phyloP scores from a whole-genome alignment of 352 stramenopile genomes.

The Globisporangium perplexum region DNA sequence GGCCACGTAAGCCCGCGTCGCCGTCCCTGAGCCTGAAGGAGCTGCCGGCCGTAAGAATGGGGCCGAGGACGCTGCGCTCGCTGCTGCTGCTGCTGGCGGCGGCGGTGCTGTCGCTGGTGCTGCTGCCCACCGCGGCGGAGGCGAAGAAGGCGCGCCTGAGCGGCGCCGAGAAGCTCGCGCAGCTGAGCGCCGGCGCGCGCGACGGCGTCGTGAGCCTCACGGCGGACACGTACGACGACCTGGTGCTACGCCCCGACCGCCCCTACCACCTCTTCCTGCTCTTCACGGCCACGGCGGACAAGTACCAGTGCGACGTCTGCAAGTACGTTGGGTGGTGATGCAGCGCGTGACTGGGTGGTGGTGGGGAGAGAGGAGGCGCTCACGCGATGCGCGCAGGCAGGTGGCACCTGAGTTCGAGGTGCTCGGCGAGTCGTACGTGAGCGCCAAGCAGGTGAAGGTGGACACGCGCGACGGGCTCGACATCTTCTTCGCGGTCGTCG shows the following conservation, averaged over 20 bases:
- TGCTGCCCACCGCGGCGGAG: conserved; percentile 7
- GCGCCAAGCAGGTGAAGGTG: conserved; percentile 61
- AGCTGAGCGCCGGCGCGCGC: conserved; percentile 39
- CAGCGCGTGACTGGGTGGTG: not conserved
- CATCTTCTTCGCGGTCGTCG: conserved; percentile 69
- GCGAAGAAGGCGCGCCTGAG: conserved; percentile 23
- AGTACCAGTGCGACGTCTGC: conserved; percentile 75
- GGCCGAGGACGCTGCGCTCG: conserved; percentile 3
- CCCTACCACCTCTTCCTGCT: conserved; percentile 79
- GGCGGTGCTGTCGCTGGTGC: conserved; percentile 7
- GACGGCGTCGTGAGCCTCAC: conserved; percentile 62
- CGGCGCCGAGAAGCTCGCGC: conserved; percentile 59
- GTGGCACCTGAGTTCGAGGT: conserved; percentile 60
- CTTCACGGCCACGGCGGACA: conserved; percentile 67
- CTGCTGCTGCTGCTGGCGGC: conserved; percentile 21
- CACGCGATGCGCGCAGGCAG: conserved; percentile 19
- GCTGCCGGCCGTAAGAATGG: not conserved
- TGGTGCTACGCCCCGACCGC: conserved; percentile 55
- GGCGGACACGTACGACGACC: conserved; percentile 46
- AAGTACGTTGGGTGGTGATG: conserved; percentile 31
- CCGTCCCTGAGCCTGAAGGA: not conserved
- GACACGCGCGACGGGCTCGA: conserved; percentile 73
- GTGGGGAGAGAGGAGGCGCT: not conserved
- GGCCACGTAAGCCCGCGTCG: not conserved
- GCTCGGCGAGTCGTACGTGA: conserved; percentile 58